Conservation (phyloP, 352 stramenopile genomes). For the Pythium scleroteichum region DNA sequence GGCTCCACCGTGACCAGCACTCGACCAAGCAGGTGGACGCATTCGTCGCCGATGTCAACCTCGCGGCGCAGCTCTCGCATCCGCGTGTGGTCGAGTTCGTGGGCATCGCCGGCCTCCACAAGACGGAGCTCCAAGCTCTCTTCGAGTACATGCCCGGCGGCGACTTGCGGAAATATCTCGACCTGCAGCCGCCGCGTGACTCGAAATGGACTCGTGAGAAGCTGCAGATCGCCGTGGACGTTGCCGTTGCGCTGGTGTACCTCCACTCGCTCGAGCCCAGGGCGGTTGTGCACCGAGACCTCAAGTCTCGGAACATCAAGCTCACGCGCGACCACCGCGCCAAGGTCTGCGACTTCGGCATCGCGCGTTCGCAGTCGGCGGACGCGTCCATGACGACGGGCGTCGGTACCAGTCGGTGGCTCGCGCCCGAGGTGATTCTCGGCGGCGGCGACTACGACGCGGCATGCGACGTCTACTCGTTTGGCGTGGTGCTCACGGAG, state of each 20-base stretch:
- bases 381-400: slow-evolving; percentile 20
- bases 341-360: slow-evolving; percentile 26
- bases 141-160: slow-evolving; percentile 8
- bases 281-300: slow-evolving; percentile 19
- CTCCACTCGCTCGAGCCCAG: neutral
- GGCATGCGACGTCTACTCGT: slow-evolving; percentile 21
- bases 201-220: slow-evolving; percentile 2
- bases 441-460: slow-evolving; percentile 12
- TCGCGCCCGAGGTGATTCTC: slow-evolving; percentile 22
- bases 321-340: slow-evolving; percentile 8
- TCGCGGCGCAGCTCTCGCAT: slow-evolving; percentile 4
- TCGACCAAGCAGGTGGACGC: neutral
- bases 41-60: slow-evolving; percentile 2
- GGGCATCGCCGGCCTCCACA: slow-evolving; percentile 2
- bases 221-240: slow-evolving; percentile 11
- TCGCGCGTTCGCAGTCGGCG: neutral
- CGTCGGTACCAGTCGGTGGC: slow-evolving; percentile 21
- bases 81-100: slow-evolving; percentile 7
- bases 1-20: neutral
- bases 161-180: slow-evolving; percentile 1
- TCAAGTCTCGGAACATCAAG: slow-evolving; percentile 27
- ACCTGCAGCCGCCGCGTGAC: neutral
- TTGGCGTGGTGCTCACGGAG: slow-evolving; percentile 21
- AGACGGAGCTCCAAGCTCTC: slow-evolving; percentile 6
- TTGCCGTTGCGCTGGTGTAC: slow-evolving; percentile 8